Evolutionary conservation across 1,139 yeast species (phyloP).

Genomic region (Magnusiomyces magnusii): DNA sequence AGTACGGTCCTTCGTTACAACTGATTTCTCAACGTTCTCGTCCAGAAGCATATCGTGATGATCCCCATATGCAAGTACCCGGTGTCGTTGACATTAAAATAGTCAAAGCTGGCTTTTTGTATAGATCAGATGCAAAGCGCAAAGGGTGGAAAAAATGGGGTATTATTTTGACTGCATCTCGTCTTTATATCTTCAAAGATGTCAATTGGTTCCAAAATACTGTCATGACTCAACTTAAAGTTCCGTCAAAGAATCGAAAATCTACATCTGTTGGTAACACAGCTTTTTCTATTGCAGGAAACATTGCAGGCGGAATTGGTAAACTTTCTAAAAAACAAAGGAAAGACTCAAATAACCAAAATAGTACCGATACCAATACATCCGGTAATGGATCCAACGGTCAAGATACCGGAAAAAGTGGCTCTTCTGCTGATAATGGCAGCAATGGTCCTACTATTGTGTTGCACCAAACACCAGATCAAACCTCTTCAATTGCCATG

Average conservation of each 20-base stretch:
- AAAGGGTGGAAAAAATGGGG: slow-evolving; percentile 39
- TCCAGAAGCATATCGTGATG: slow-evolving; percentile 33
- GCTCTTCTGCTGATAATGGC: slow-evolving; percentile 10
- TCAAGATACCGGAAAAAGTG: not conserved
- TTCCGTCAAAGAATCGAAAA: not conserved
- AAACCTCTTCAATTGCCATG: not conserved
- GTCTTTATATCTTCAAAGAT: slow-evolving; percentile 38
- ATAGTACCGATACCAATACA: not conserved
- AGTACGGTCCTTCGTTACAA: slow-evolving; percentile 33
- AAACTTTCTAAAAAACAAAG: slow-evolving; percentile 12
- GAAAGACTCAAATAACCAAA: slow-evolving; percentile 21
- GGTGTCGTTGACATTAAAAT: slow-evolving; percentile 37
- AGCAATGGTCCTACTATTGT: slow-evolving; percentile 11
- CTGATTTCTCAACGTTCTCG: slow-evolving; percentile 34
- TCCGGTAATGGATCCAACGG: not conserved
- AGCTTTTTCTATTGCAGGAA: slow-evolving; percentile 1
- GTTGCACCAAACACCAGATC: not conserved
- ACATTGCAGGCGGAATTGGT: slow-evolving; percentile 4
- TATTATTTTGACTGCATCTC: slow-evolving; percentile 37
- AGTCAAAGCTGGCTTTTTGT: slow-evolving; percentile 36
- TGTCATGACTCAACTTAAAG: slow-evolving; percentile 18
- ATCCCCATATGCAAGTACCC: slow-evolving; percentile 30
- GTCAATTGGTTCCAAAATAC: slow-evolving; percentile 33
- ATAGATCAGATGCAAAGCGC: slow-evolving; percentile 34
- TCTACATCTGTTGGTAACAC: not conserved